Evolutionary conservation across 345 rosid species (phyloP).

Genomic region (Arabidopsis thaliana): TAIR10.1 NC_003074.8:22299001-22299500

Average conservation of each 20-base stretch:
- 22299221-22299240: slow-evolving; percentile 53
- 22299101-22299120: slow-evolving; percentile 20
- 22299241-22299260: neutral
- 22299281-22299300: neutral
- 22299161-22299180: slow-evolving; percentile 80
- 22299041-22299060: neutral
- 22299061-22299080: neutral
- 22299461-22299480: slow-evolving; percentile 79
- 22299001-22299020: slow-evolving; percentile 62
- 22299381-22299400: slow-evolving; percentile 64
- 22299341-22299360: slow-evolving; percentile 10
- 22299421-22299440: slow-evolving; percentile 71
- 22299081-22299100: slow-evolving; percentile 1
- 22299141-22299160: slow-evolving; percentile 68
- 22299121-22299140: slow-evolving; percentile 61
- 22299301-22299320: neutral
- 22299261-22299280: neutral
- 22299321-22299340: slow-evolving; percentile 7
- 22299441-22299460: slow-evolving; percentile 79
- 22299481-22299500: slow-evolving; percentile 70
- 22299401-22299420: slow-evolving; percentile 56
- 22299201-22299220: slow-evolving; percentile 71
- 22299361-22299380: slow-evolving; percentile 66
- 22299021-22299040: slow-evolving; percentile 63
- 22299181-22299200: slow-evolving; percentile 81